Percentiles rank a stretch among this genome's conserved stretches.
phyloP scores from a whole-genome alignment of 2,329 filamentous ascomycete species.

The Coccinonectria pachysandricola region DNA sequence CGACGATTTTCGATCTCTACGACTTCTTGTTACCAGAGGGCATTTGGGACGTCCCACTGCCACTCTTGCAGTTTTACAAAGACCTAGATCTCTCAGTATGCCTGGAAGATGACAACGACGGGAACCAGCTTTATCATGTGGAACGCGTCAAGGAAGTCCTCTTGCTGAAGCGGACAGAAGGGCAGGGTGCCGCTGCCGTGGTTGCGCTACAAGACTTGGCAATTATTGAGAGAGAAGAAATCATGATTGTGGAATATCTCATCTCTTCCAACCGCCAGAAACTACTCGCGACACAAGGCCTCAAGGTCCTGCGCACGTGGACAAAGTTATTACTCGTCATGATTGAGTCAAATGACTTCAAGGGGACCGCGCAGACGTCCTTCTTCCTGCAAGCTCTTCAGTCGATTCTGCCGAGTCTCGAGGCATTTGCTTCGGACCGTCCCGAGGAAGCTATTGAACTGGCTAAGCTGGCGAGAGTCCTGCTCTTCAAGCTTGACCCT shows the following conservation, averaged over 20 bases:
- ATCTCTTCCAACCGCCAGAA: slow-evolving; percentile 52
- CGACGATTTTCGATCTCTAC: slow-evolving; percentile 82
- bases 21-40: slow-evolving; percentile 62
- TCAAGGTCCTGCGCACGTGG: slow-evolving; percentile 71
- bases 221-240: slow-evolving; percentile 47
- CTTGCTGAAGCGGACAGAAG: slow-evolving; percentile 55
- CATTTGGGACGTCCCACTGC: slow-evolving; percentile 40
- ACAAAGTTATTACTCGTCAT: slow-evolving; percentile 74
- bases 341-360: slow-evolving; percentile 72
- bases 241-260: slow-evolving; percentile 50
- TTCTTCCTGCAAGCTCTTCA: slow-evolving; percentile 83
- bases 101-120: slow-evolving; percentile 47
- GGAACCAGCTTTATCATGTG: slow-evolving; percentile 53
- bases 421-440: slow-evolving; percentile 61
- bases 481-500: slow-evolving; percentile 63
- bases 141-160: slow-evolving; percentile 65
- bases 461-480: slow-evolving; percentile 61
- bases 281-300: slow-evolving; percentile 45
- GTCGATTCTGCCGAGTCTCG: slow-evolving; percentile 77
- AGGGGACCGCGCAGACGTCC: slow-evolving; percentile 57
- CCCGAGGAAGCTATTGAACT: slow-evolving; percentile 63
- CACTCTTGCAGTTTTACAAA: slow-evolving; percentile 48
- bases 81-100: slow-evolving; percentile 60
- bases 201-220: slow-evolving; percentile 38
- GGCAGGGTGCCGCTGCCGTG: slow-evolving; percentile 38